A percentile compares a stretch with the other conserved stretches of the same genome.
Conservation (phyloP, 768 basidiomycete genomes). For the Polyporus arcularius region DNA sequence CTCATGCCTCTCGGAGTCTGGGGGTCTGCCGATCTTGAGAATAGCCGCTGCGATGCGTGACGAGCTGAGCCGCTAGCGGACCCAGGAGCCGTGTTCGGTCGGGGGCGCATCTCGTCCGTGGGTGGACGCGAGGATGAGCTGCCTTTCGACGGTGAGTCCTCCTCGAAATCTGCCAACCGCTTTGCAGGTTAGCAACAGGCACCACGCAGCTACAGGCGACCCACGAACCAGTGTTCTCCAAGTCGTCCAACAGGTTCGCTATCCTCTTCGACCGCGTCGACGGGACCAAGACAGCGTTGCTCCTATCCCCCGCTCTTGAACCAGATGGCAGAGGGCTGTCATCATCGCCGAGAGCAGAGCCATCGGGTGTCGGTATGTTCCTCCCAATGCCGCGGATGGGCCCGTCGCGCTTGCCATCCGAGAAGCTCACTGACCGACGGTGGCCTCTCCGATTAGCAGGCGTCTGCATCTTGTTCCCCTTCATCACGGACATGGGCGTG, state of each 20-base stretch:
- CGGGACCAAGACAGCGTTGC: slow-evolving; percentile 39
- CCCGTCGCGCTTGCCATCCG: slow-evolving; percentile 88
- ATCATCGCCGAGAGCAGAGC: slow-evolving; percentile 26
- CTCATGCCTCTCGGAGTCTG: slow-evolving; percentile 10
- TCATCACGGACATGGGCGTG: slow-evolving; percentile 61
- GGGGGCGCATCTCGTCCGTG: slow-evolving; percentile 49
- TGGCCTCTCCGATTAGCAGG: slow-evolving; percentile 53
- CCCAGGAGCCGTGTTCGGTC: slow-evolving; percentile 26
- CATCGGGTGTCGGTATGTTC: slow-evolving; percentile 41
- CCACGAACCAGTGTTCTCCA: slow-evolving; percentile 67
- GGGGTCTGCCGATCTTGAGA: slow-evolving; percentile 25
- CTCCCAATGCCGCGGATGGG: slow-evolving; percentile 71
- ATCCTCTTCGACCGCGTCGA: slow-evolving; percentile 81
- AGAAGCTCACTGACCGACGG: slow-evolving; percentile 93
- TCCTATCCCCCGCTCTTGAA: slow-evolving; percentile 9
- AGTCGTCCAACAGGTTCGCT: slow-evolving; percentile 72
- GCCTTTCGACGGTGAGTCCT: slow-evolving; percentile 58
- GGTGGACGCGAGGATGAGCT: slow-evolving; percentile 44
- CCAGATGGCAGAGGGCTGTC: slow-evolving; percentile 21
- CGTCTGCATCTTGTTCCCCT: slow-evolving; percentile 53
- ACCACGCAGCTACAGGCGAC: slow-evolving; percentile 9
- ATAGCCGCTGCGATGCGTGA: slow-evolving; percentile 32
- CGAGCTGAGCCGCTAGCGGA: slow-evolving; percentile 1
- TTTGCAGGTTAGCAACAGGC: background rate
- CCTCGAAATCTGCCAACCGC: slow-evolving; percentile 33